phyloP scores from a whole-genome alignment of 495 filamentous ascomycete genomes.

The Xylaria sp. region DNA sequence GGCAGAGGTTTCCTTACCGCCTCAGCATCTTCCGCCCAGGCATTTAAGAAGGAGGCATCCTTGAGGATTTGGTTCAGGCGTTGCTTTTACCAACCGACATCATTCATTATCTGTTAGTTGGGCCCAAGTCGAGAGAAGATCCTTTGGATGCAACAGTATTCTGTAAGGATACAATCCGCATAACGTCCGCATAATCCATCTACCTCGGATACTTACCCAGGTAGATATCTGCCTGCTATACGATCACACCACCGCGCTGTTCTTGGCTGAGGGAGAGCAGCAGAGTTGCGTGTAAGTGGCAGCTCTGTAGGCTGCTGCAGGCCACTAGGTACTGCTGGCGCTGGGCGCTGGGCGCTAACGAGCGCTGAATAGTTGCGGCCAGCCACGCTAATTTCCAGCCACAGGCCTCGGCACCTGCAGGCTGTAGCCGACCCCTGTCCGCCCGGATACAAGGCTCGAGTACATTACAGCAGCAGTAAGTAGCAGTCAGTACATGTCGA shows the following conservation, averaged over 20 bases:
- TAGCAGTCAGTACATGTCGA: constrained; percentile 1
- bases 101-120: neutral
- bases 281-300: neutral
- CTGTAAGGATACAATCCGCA: neutral
- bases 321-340: neutral
- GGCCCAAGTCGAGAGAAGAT: neutral
- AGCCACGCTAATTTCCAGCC: constrained; percentile 23
- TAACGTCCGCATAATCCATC: neutral
- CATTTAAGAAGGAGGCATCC: neutral
- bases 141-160: neutral
- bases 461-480: constrained; percentile 12
- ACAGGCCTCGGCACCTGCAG: constrained; percentile 14
- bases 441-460: constrained; percentile 14
- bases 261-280: neutral
- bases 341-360: neutral
- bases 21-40: neutral
- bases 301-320: neutral
- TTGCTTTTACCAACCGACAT: neutral
- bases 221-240: neutral
- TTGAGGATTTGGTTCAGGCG: neutral
- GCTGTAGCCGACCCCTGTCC: neutral
- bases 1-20: constrained; percentile 2
- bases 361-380: neutral
- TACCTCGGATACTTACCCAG: neutral
- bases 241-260: neutral